Base-by-base conservation (phyloP, 805 yeast species). In the Candida argentea region DNA sequence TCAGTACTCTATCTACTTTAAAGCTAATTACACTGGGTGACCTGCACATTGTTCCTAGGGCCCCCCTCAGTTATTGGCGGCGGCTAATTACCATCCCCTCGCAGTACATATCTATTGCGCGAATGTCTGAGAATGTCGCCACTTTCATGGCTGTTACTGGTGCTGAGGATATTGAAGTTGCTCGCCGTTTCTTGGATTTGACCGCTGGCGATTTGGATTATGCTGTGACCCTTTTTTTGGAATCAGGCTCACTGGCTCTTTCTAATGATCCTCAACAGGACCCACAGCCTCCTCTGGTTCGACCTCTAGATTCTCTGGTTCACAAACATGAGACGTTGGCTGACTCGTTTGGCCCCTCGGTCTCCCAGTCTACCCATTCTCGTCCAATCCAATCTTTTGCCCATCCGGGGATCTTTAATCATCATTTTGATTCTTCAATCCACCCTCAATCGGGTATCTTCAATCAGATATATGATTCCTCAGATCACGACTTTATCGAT, bases 91-190 rank as follows among this genome's bases (percentile, higher is more conserved):
- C 9, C 14, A 12, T 9, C 14, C 16, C 15, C 9, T 5, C 13
- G 9, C 16, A 11, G 18, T 12, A 20, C n/a, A n/a, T n/a, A n/a
- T n/a, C n/a, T n/a, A n/a, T n/a, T n/a, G n/a, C n/a, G n/a, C 30
- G 19, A 25, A 59, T 60, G 53, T 69, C 67, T 29, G 80, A 68
- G 28, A 55, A 62, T 26, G 61, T 83, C 21, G 76, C 81, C 14
- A 70, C 76, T 14, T 91, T 91, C 52, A 61, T 87, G 51, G 87
- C 89, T 22, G 76, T 91, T 30, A 86, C 97, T 0, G 81, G 84
- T 14, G 72, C 73, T 2, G 65, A 73, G 2, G 89, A 81, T 46
- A 65, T 70, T 1, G 65, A 64, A 4, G 57, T 70, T 8, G 97
- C 97, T 1, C 58, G 65, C 29, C 84, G 78, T 40, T 91, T 78